Evolutionary conservation across 768 basidiomycete genomes (phyloP).

Genomic region (Cubamyces sp.): DNA sequence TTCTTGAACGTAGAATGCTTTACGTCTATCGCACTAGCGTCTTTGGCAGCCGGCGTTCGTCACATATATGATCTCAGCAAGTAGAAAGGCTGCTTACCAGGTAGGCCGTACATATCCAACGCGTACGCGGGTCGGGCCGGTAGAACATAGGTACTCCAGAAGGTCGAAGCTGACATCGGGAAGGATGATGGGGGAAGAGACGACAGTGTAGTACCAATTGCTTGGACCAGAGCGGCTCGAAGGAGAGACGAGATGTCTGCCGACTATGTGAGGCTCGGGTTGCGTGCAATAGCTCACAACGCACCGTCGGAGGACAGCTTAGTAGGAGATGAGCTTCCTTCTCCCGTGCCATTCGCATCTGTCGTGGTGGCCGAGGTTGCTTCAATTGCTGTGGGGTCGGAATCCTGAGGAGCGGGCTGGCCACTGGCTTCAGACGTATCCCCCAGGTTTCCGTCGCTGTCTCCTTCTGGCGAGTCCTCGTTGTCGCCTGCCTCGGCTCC

Average conservation of each 20-base stretch:
- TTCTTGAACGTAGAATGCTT: constrained; percentile 84
- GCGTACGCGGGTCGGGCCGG: constrained; percentile 80
- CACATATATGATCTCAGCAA: constrained; percentile 3
- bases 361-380: too few relatives aligned
- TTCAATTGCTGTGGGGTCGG: too few relatives aligned
- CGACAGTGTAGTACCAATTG: constrained; percentile 54
- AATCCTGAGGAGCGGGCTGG: too few relatives aligned
- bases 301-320: constrained; percentile 35
- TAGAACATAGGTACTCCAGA: constrained; percentile 78
- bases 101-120: constrained; percentile 19
- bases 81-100: constrained; percentile 34
- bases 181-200: constrained; percentile 57
- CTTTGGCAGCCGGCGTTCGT: constrained; percentile 14
- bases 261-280: not conserved
- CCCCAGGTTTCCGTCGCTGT: not conserved
- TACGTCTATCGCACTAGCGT: constrained; percentile 59
- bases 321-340: constrained; percentile 4
- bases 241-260: constrained; percentile 63
- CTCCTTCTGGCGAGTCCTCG: constrained; percentile 16
- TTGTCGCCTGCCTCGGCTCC: constrained; percentile 12
- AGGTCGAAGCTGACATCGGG: constrained; percentile 74
- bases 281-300: not conserved
- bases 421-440: too few relatives aligned
- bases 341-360: constrained; percentile 30
- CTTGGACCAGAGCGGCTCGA: constrained; percentile 65